Conservation (phyloP, 2,329 filamentous ascomycete genomes). For the Colletotrichum shisoi region DNA sequence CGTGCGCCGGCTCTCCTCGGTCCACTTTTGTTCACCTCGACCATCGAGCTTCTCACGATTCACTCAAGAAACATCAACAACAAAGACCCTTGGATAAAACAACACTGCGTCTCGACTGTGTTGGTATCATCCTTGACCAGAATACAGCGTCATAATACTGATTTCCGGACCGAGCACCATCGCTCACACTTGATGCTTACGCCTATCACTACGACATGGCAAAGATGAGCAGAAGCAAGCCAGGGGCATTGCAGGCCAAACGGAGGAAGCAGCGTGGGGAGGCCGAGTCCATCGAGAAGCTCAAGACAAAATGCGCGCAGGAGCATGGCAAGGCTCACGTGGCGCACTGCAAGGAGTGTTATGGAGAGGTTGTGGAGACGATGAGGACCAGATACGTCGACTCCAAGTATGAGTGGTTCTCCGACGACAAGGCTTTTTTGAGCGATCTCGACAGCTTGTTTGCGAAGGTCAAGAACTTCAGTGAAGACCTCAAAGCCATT, state of each 20-base stretch:
- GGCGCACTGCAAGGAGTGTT: constrained; percentile 59
- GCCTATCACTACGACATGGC: neutral
- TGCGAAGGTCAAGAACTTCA: constrained; percentile 55
- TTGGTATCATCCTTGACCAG: no score
- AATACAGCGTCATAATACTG: neutral
- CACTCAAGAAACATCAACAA: neutral
- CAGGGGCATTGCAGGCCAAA: constrained; percentile 20
- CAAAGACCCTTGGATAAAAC: no score
- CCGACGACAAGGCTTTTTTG: constrained; percentile 58
- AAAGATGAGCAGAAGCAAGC: constrained; percentile 13
- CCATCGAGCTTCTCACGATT: constrained; percentile 11
- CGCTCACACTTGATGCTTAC: neutral
- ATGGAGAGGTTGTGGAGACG: constrained; percentile 56
- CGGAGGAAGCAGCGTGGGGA: constrained; percentile 24
- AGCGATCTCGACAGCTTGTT: constrained; percentile 60
- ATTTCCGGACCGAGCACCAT: neutral
- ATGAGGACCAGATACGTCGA: constrained; percentile 54
- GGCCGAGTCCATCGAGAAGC: constrained; percentile 52
- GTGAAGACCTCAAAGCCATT: constrained; percentile 55
- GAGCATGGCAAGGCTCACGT: constrained; percentile 55
- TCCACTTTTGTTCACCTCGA: constrained; percentile 19
- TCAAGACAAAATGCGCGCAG: constrained; percentile 54
- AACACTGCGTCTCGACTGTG: no score
- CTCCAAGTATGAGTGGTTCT: constrained; percentile 59
- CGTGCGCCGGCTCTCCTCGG: constrained; percentile 7